These are phyloP conservation scores for Ascochyta clinopodiicola DNA, from an alignment of 2,329 filamentous ascomycete species.

Conservation along the genomic window DNA sequence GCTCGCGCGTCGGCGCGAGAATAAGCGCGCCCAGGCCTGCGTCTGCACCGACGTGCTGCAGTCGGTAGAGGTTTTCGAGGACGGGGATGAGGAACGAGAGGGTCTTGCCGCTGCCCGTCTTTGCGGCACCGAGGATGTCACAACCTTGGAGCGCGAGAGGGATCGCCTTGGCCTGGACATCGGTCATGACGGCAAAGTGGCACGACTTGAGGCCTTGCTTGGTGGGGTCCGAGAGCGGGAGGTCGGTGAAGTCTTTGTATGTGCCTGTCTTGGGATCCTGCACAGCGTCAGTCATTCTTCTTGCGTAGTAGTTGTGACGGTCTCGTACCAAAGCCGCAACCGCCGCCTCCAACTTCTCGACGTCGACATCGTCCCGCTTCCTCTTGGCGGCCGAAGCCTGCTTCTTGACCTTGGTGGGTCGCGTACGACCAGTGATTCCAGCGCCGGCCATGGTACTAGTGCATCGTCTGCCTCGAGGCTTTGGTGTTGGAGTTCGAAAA, in stretches of 20 bases:
- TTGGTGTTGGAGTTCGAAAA: neutral
- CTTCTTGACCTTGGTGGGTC: slow-evolving; percentile 63
- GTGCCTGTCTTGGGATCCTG: slow-evolving; percentile 67
- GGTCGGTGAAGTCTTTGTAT: slow-evolving; percentile 75
- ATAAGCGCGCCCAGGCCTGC: slow-evolving; percentile 87
- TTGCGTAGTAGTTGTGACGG: neutral
- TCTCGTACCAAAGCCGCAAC: slow-evolving; percentile 51
- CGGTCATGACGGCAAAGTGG: slow-evolving; percentile 89
- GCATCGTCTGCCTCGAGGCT: slow-evolving; percentile 8
- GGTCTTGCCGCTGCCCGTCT: slow-evolving; percentile 95
- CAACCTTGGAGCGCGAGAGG: slow-evolving; percentile 82
- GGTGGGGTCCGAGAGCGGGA: slow-evolving; percentile 86
- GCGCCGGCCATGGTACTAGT: slow-evolving; percentile 35
- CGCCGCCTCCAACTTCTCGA: slow-evolving; percentile 54
- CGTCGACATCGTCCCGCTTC: slow-evolving; percentile 60
- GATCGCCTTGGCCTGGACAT: slow-evolving; percentile 90
- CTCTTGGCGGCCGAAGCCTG: slow-evolving; percentile 59
- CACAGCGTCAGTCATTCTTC: slow-evolving; percentile 18
- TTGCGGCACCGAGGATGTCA: slow-evolving; percentile 92
- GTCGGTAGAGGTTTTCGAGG: slow-evolving; percentile 88
- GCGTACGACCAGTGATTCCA: slow-evolving; percentile 51
- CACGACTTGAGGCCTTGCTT: slow-evolving; percentile 79
- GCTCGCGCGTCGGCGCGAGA: slow-evolving; percentile 90
- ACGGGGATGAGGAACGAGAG: slow-evolving; percentile 91
- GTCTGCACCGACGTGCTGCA: slow-evolving; percentile 88